A percentile compares a stretch with the other conserved stretches of the same genome.
Conservation (phyloP, 164 flowering plant genomes). For the Warburgia ugandensis region DNA sequence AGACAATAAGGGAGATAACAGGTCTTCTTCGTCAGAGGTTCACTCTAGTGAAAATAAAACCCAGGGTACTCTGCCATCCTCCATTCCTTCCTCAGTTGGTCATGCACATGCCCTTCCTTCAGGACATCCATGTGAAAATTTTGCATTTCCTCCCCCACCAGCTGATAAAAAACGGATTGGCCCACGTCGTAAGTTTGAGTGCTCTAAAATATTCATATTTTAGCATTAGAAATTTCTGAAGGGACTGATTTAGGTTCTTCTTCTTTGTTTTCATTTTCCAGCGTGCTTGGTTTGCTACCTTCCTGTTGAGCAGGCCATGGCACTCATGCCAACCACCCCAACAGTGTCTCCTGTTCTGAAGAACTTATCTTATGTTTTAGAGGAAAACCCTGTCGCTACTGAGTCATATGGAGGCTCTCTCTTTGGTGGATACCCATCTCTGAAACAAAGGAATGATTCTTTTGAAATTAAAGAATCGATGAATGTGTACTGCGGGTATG, state of each 20-base stretch:
- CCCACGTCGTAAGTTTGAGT: conserved; percentile 76
- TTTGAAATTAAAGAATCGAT: conserved; percentile 79
- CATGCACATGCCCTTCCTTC: conserved; percentile 11
- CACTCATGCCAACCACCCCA: conserved; percentile 57
- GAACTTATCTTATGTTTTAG: conserved; percentile 53
- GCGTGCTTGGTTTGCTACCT: conserved; percentile 97
- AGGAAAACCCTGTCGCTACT: conserved; percentile 39
- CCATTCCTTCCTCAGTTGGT: no score
- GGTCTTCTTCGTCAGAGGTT: conserved; percentile 9
- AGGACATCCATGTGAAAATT: conserved; percentile 56
- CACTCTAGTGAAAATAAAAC: conserved; percentile 9
- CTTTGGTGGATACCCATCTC: conserved; percentile 96
- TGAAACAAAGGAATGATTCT: conserved; percentile 71
- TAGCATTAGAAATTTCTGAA: neutral
- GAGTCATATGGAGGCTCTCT: conserved; percentile 80
- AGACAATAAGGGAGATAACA: conserved; percentile 5
- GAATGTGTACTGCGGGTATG: conserved; percentile 98
- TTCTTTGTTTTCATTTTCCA: conserved; percentile 19
- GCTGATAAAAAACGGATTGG: conserved; percentile 58
- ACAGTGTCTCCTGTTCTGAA: conserved; percentile 56
- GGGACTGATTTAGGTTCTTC: neutral
- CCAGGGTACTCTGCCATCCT: conserved; percentile 17
- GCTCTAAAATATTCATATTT: conserved; percentile 2
- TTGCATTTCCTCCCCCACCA: conserved; percentile 77
- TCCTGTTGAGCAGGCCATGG: conserved; percentile 69